These are phyloP conservation scores for Heliamphora exappendiculata DNA, from an alignment of 148 eudicot species.

Conservation along the genomic window DNA sequence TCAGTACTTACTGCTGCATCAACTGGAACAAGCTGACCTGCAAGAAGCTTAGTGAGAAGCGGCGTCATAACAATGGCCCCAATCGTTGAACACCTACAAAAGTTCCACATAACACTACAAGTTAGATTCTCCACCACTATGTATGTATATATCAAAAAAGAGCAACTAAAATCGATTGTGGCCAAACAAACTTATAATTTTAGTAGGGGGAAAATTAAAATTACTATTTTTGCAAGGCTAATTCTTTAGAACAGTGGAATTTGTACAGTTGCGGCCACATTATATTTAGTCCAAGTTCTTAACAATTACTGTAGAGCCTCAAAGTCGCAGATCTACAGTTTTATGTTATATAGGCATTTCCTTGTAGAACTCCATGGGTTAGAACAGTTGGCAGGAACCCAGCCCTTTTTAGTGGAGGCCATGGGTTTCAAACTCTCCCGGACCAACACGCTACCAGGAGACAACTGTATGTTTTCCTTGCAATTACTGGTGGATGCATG, in stretches of 20 bases:
- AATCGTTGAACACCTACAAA: slow-evolving; percentile 81
- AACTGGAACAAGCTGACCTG: slow-evolving; percentile 98
- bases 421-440: too few relatives aligned
- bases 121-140: slow-evolving; percentile 1
- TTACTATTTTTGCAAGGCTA: not conserved
- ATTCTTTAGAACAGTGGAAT: too few relatives aligned
- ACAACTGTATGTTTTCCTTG: too few relatives aligned
- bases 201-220: not conserved
- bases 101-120: slow-evolving; percentile 6
- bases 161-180: not conserved
- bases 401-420: too few relatives aligned
- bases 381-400: too few relatives aligned
- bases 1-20: slow-evolving; percentile 83
- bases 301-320: not conserved
- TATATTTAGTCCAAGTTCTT: not conserved
- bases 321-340: not conserved
- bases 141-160: not conserved
- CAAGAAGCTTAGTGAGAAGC: slow-evolving; percentile 90
- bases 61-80: slow-evolving; percentile 99
- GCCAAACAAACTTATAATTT: not conserved
- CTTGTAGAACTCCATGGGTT: not conserved
- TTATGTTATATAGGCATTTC: too few relatives aligned
- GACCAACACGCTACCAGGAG: too few relatives aligned
- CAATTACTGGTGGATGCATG: too few relatives aligned
- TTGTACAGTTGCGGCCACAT: not conserved